Conservation (phyloP, 257 asterid genomes). For the Thymus quinquecostatus region DNA sequence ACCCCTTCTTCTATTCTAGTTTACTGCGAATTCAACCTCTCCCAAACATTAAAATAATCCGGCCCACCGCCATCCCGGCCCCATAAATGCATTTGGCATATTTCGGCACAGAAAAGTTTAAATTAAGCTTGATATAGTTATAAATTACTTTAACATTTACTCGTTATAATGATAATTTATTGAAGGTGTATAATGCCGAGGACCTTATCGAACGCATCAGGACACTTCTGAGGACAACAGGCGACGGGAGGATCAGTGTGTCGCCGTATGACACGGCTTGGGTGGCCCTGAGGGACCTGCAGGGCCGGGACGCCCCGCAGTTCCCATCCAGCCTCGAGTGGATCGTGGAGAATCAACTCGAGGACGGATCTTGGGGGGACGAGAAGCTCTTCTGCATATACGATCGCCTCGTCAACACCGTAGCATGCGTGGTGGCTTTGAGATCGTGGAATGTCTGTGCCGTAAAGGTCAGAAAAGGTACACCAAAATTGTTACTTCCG, state of each 20-base stretch:
- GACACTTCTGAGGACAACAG: not conserved
- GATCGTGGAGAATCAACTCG: slow-evolving; percentile 21
- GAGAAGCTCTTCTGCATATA: not conserved
- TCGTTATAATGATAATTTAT: no score
- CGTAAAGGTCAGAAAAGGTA: slow-evolving; percentile 11
- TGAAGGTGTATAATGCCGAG: slow-evolving; percentile 12
- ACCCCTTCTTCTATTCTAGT: no score
- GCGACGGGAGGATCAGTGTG: slow-evolving; percentile 21
- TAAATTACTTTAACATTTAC: no score
- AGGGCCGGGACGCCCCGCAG: slow-evolving; percentile 1
- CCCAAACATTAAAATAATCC: no score
- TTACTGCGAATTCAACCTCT: no score
- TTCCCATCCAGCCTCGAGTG: slow-evolving; percentile 25
- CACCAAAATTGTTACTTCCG: no score
- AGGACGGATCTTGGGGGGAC: slow-evolving; percentile 32
- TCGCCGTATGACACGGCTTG: slow-evolving; percentile 23
- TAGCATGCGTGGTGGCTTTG: slow-evolving; percentile 26
- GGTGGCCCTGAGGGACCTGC: slow-evolving; percentile 8
- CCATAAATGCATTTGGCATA: no score
- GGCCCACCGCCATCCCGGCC: no score
- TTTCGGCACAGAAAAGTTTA: no score
- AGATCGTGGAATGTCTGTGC: slow-evolving; percentile 20
- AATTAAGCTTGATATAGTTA: no score
- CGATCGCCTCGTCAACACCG: slow-evolving; percentile 19
- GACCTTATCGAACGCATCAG: slow-evolving; percentile 12